Percentiles rank a stretch among this genome's conserved stretches.
Evolutionary conservation across 495 filamentous ascomycete genomes (phyloP).

Genomic region (Diplogelasinospora grovesii): DNA sequence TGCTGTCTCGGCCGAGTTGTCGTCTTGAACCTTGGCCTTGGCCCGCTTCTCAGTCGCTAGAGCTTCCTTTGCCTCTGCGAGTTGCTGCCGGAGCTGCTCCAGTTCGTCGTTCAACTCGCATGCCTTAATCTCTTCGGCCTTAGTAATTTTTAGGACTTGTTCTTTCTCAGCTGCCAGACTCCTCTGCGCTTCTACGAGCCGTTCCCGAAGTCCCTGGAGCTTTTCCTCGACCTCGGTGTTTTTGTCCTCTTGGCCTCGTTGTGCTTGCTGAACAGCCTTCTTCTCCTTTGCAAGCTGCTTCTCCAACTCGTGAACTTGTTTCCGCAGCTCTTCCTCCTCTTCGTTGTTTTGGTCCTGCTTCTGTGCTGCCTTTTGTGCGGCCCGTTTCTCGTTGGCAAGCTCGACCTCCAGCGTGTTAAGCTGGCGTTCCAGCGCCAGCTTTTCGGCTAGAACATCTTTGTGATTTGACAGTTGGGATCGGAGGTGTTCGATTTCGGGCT

Average conservation of each 20-base stretch:
- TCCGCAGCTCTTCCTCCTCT: conserved; percentile 40
- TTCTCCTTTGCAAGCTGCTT: conserved; percentile 49
- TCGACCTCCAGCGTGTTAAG: conserved; percentile 69
- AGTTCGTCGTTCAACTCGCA: conserved; percentile 31
- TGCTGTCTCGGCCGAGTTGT: conserved; percentile 14
- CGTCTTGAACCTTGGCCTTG: conserved; percentile 36
- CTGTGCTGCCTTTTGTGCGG: conserved; percentile 52
- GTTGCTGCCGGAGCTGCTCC: conserved; percentile 35
- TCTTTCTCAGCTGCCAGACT: conserved; percentile 33
- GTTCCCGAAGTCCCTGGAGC: conserved; percentile 23
- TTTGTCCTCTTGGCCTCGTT: conserved; percentile 23
- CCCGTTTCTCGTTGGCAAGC: conserved; percentile 69
- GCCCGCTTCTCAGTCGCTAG: conserved; percentile 40
- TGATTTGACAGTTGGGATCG: conserved; percentile 60
- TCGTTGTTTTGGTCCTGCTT: conserved; percentile 40
- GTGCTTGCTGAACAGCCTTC: conserved; percentile 24
- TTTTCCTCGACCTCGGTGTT: conserved; percentile 30
- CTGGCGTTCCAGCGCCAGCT: conserved; percentile 67
- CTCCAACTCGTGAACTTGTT: conserved; percentile 39
- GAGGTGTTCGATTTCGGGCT: conserved; percentile 73
- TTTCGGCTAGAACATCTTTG: conserved; percentile 63
- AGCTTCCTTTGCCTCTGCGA: conserved; percentile 45
- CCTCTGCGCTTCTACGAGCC: conserved; percentile 16
- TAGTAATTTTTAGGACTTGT: conserved; percentile 20
- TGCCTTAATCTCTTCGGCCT: conserved; percentile 21